Evolutionary conservation across 2,329 filamentous ascomycete genomes (phyloP).

Genomic region (Emergomyces pasteurianus): DNA sequence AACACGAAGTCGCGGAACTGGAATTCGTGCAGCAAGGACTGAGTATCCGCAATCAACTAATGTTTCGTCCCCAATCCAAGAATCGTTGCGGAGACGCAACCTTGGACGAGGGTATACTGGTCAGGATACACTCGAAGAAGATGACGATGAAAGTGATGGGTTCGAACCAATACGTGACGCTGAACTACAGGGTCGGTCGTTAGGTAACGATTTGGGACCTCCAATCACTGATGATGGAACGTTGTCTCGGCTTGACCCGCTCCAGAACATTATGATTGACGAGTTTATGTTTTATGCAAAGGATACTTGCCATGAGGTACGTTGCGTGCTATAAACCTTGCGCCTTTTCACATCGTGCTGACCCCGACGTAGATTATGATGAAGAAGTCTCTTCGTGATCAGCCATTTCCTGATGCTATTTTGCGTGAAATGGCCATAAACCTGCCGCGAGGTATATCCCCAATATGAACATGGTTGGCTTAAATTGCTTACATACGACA

Average conservation of each 20-base stretch:
- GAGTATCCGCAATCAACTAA: slow-evolving; percentile 52
- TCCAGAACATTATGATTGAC: slow-evolving; percentile 34
- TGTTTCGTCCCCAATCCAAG: slow-evolving; percentile 51
- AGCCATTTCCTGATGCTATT: slow-evolving; percentile 35
- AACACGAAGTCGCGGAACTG: slow-evolving; percentile 14
- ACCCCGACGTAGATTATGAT: slow-evolving; percentile 28
- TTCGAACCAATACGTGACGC: slow-evolving; percentile 31
- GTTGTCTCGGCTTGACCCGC: slow-evolving; percentile 30
- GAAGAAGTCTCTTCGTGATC: slow-evolving; percentile 31
- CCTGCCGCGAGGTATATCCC: slow-evolving; percentile 30
- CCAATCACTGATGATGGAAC: slow-evolving; percentile 36
- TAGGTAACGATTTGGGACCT: slow-evolving; percentile 26
- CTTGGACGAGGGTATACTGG: slow-evolving; percentile 14
- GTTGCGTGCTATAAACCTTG: slow-evolving; percentile 4
- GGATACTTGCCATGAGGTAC: slow-evolving; percentile 30
- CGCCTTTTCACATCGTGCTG: slow-evolving; percentile 1
- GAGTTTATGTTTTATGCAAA: slow-evolving; percentile 37
- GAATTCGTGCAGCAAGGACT: slow-evolving; percentile 24
- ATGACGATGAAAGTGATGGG: slow-evolving; percentile 30
- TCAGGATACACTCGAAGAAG: slow-evolving; percentile 18
- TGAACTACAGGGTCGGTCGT: slow-evolving; percentile 19
- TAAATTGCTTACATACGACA: slow-evolving; percentile 14
- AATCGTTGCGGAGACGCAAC: slow-evolving; percentile 28
- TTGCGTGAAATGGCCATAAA: slow-evolving; percentile 38
- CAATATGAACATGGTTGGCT: background rate